phyloP scores from a whole-genome alignment of 192 early-diverging fungal species.

The Backusella parvicylindrica region DNA sequence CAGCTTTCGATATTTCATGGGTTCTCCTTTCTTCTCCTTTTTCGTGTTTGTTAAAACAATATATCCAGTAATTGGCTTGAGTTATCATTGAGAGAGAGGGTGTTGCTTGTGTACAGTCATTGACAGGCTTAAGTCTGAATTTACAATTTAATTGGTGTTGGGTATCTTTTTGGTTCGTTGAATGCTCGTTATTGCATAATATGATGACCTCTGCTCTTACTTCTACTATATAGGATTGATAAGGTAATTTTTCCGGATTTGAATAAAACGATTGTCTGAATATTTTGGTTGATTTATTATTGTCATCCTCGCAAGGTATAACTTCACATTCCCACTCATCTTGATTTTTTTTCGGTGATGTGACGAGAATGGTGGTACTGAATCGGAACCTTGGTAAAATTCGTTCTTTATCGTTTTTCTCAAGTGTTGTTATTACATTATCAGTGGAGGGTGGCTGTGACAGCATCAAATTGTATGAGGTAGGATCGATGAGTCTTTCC shows the following conservation, averaged over 20 bases:
- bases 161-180: neutral
- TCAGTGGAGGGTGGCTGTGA: neutral
- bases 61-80: neutral
- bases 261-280: slow-evolving; percentile 17
- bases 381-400: neutral
- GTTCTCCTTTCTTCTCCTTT: neutral
- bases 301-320: neutral
- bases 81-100: neutral
- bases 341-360: neutral
- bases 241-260: slow-evolving; percentile 9
- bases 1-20: neutral
- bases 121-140: neutral
- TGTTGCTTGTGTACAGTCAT: neutral
- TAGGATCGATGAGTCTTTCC: neutral
- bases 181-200: neutral
- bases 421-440: neutral
- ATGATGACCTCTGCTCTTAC: slow-evolving; percentile 14
- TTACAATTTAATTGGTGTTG: neutral
- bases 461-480: neutral
- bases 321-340: neutral
- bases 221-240: slow-evolving; percentile 8
- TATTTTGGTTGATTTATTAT: neutral
- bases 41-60: neutral
- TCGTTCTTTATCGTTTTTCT: neutral
- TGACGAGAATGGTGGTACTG: neutral